phyloP scores from a whole-genome alignment of 768 basidiomycete genomes.

The Krasilnikovozyma curviuscula region DNA sequence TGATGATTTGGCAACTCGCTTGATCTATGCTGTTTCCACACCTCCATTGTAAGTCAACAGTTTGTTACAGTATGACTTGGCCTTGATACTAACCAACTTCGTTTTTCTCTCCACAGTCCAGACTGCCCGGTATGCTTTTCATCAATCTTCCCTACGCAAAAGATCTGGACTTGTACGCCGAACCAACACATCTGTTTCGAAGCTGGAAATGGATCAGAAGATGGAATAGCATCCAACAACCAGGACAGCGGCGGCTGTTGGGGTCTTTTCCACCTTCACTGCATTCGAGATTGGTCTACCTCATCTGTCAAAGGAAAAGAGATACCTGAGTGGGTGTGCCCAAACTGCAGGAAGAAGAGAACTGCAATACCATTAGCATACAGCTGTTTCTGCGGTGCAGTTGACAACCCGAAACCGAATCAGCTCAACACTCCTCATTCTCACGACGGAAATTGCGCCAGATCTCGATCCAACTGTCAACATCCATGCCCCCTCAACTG shows the following conservation, averaged over 20 bases:
- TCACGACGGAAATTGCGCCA: constrained; percentile 20
- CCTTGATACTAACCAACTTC: background rate
- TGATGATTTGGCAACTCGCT: constrained; percentile 5
- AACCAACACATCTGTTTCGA: background rate
- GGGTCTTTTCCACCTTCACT: constrained; percentile 8
- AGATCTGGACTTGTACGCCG: constrained; percentile 3
- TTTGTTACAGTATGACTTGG: background rate
- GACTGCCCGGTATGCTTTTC: too few species aligned
- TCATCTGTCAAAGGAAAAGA: constrained; percentile 7
- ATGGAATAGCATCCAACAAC: constrained; percentile 6
- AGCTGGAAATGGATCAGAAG: background rate
- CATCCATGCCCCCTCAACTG: constrained; percentile 70
- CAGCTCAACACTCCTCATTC: constrained; percentile 32
- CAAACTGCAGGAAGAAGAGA: constrained; percentile 1
- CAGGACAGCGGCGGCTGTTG: background rate
- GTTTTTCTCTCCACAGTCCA: background rate
- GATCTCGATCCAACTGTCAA: constrained; percentile 38
- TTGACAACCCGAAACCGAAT: constrained; percentile 48
- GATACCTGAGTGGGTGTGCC: constrained; percentile 7
- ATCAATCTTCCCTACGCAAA: constrained; percentile 5
- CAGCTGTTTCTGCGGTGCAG: constrained; percentile 70
- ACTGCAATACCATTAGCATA: constrained; percentile 7
- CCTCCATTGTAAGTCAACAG: background rate
- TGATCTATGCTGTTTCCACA: constrained; percentile 1
- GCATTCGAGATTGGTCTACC: constrained; percentile 12